Base-by-base conservation (phyloP, 176 grass and related monocot species). In the Phyllostachys edulis region DNA sequence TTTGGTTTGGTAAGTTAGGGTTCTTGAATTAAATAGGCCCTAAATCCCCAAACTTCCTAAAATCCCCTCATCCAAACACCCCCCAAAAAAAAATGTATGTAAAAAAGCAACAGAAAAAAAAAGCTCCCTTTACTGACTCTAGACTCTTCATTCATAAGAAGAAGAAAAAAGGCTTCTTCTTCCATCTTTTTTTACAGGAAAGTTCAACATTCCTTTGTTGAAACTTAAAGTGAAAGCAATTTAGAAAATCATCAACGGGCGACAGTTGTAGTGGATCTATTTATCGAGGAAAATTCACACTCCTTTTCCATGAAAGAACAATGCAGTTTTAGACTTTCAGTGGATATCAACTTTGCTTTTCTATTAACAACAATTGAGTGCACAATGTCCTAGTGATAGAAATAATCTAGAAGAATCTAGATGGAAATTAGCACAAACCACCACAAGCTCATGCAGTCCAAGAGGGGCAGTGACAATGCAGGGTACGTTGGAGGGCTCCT, bases 391-490 rank as follows among this genome's bases (percentile, higher is more conserved):
- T 64, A 37, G 15, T 76, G 71, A 40, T 2, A 20, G 32, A 64
- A 54, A 59, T 34, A 44, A 71, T 70, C 32, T 76, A 78, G 47
- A 73, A 38, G 80, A 79, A 37, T 69, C 5, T 7, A 73, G 21
- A 69, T 32, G 42, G 47, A 85, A 61, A 9, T 69, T 65, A 89
- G 61, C 59, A 36, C 85, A 72, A 90, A 98, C 96, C 91, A 95
- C 96, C 80, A 98, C 82, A 95, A 98, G 96, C 69, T 90, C 96
- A 81, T 95, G 93, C 49, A 98, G 86, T 63, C 96, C 96, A 85
- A 98, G 89, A 78, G 91, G 93, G 69, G 93, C 93, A 81, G 91
- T 95, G 75, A 95, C 80, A 60, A 98, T 65, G 56, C 90, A 98
- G 2, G 89, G 83, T 91, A 98, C 59, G 42, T 94, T 83, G 18